These are phyloP conservation scores for Ophiostoma populinum DNA, from an alignment of 2,329 filamentous ascomycete species.

Conservation along the genomic window DNA sequence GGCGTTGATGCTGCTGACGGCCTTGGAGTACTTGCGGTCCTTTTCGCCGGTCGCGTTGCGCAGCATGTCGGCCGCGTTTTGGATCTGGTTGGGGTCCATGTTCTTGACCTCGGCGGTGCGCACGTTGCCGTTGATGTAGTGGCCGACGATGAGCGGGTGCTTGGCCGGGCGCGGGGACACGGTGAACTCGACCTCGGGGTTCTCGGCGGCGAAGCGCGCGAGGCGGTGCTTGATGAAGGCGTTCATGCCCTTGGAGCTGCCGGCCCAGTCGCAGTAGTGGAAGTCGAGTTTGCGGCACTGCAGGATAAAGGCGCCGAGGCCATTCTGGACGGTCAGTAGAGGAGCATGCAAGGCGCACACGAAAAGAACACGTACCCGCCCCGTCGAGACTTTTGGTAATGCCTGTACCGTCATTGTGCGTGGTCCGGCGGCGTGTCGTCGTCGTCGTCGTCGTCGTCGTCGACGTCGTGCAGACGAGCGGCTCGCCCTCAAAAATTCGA, in stretches of 20 bases:
- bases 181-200: conserved; percentile 81
- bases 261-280: conserved; percentile 93
- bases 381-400: conserved; percentile 12
- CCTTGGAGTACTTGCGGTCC: conserved; percentile 44
- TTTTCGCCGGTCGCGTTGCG: conserved; percentile 62
- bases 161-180: conserved; percentile 79
- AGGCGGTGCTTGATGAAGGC: conserved; percentile 67
- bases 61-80: conserved; percentile 60
- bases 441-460: too few species aligned
- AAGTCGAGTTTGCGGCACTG: conserved; percentile 94
- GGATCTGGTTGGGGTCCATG: conserved; percentile 60
- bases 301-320: conserved; percentile 88
- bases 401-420: conserved; percentile 12
- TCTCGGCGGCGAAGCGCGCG: conserved; percentile 56
- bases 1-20: conserved; percentile 44
- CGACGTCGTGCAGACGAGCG: neutral
- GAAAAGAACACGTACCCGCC: conserved; percentile 7
- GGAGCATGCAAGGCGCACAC: neutral
- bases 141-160: conserved; percentile 75
- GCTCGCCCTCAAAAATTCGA: conserved; percentile 3
- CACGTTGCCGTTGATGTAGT: conserved; percentile 80
- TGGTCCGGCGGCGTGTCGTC: conserved; percentile 1
- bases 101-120: conserved; percentile 85
- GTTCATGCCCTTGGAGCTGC: conserved; percentile 88
- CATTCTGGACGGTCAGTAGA: conserved; percentile 46